Evolutionary conservation across 805 yeast species (phyloP).

Genomic region (Saccharomycopsis selenospora): DNA sequence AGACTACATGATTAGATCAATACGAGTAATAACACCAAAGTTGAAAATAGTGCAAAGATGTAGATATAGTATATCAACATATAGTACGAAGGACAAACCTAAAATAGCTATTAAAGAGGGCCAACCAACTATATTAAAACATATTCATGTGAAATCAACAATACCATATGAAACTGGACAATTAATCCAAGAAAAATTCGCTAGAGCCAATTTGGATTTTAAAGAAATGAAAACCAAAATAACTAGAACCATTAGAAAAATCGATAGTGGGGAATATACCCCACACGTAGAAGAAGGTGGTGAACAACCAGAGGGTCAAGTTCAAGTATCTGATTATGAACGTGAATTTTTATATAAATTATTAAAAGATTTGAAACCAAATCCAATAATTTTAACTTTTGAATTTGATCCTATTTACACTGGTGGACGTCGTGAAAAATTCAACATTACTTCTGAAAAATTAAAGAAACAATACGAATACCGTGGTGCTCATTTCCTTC

Average conservation of each 20-base stretch:
- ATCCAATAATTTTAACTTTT: constrained; percentile 69
- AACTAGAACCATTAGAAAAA: constrained; percentile 32
- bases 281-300: constrained; percentile 1
- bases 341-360: constrained; percentile 37
- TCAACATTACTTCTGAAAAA: constrained; percentile 33
- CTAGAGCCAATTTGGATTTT: constrained; percentile 49
- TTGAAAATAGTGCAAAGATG: not conserved
- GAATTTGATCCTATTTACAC: constrained; percentile 85
- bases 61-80: not conserved
- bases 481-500: constrained; percentile 57
- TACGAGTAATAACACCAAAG: too few relatives aligned
- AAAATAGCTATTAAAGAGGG: not conserved
- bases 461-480: constrained; percentile 26
- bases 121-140: not conserved
- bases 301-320: constrained; percentile 29
- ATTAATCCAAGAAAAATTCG: constrained; percentile 48
- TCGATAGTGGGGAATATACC: constrained; percentile 25
- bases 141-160: constrained; percentile 15
- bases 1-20: too few relatives aligned
- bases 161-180: constrained; percentile 42
- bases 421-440: constrained; percentile 78
- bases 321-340: constrained; percentile 40
- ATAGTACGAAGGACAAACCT: not conserved
- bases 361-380: constrained; percentile 40
- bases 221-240: constrained; percentile 47